Evolutionary conservation across 2,329 filamentous ascomycete genomes (phyloP).

Genomic region (Coniella vitis): DNA sequence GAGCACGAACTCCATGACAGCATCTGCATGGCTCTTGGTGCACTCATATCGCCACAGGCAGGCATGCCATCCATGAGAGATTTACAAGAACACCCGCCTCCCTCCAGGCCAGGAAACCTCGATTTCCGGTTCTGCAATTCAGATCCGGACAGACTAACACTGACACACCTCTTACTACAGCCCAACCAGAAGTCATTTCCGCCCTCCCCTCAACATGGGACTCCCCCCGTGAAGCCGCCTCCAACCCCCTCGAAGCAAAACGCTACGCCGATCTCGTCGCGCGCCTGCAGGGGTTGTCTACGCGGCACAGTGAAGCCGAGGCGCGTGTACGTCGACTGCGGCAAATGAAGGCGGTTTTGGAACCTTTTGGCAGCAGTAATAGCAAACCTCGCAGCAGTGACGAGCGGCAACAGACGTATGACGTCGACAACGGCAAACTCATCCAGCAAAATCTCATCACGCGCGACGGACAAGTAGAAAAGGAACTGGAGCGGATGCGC

Average conservation of each 20-base stretch:
- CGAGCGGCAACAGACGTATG: conserved; percentile 14
- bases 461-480: conserved; percentile 56
- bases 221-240: conserved; percentile 28
- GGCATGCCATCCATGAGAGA: too few relatives aligned
- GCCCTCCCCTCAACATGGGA: conserved; percentile 43
- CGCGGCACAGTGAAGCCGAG: conserved; percentile 31
- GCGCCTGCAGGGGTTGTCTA: conserved; percentile 43
- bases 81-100: too few relatives aligned
- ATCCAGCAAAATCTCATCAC: conserved; percentile 63
- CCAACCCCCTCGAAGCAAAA: conserved; percentile 39
- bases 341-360: conserved; percentile 43
- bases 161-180: conserved; percentile 21
- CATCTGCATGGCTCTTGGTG: too few relatives aligned
- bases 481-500: conserved; percentile 60
- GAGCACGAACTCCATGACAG: not conserved
- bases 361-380: conserved; percentile 33
- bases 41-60: too few relatives aligned
- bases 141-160: not conserved
- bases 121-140: not conserved
- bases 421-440: conserved; percentile 16
- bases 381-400: conserved; percentile 8
- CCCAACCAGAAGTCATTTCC: conserved; percentile 35
- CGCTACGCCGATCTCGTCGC: conserved; percentile 45
- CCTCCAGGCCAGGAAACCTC: too few relatives aligned
- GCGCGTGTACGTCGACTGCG: conserved; percentile 37